Conservation (phyloP, 1,284 basidiomycete genomes). For the Irpex sp. region DNA sequence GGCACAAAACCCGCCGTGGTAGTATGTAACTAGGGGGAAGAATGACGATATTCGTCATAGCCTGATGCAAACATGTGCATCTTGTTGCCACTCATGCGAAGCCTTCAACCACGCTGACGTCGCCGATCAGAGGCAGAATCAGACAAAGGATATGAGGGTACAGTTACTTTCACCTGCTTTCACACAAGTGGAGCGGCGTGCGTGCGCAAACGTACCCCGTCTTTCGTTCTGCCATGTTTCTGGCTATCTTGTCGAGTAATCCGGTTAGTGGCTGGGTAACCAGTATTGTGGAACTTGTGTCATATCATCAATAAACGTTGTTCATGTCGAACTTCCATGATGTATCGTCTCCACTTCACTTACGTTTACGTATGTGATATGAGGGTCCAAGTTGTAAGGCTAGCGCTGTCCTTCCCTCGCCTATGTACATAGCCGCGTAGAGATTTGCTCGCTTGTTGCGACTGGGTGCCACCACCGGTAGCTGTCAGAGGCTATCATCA, state of each 20-base stretch:
- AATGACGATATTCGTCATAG: not conserved
- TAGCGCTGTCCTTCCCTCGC: not conserved
- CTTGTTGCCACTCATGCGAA: not conserved
- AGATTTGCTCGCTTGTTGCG: not conserved
- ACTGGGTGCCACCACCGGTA: not conserved
- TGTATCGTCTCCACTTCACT: not conserved
- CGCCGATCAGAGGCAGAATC: not conserved
- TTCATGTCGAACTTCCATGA: not conserved
- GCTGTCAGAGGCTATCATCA: not conserved
- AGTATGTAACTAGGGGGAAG: not conserved
- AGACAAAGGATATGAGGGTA: not conserved
- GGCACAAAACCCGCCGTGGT: not conserved
- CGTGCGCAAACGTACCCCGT: not conserved
- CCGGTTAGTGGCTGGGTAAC: not conserved
- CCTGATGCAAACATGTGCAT: not conserved
- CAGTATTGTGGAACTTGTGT: not conserved
- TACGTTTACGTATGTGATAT: not conserved
- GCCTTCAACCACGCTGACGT: not conserved
- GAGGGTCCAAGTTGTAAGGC: not conserved
- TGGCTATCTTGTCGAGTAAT: not conserved
- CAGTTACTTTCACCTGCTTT: not conserved
- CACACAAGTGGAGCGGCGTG: not conserved
- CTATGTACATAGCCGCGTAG: not conserved
- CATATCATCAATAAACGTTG: not conserved
- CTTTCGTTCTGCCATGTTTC: not conserved